These are phyloP conservation scores for Aspergillus haitiensis DNA, from an alignment of 495 filamentous ascomycete genomes.

Conservation along the genomic window DNA sequence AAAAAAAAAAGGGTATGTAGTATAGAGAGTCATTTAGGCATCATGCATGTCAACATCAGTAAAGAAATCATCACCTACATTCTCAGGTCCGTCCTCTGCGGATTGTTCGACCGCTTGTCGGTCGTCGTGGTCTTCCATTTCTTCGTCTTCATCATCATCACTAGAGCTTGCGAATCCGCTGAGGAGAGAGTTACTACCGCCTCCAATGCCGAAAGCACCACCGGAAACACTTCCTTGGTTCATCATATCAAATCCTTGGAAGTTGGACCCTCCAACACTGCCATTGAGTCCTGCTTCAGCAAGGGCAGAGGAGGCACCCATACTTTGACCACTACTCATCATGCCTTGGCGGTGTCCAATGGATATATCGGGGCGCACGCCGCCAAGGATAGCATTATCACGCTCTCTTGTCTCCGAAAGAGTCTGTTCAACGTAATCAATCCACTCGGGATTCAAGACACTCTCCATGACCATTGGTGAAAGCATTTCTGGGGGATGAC, in stretches of 20 bases:
- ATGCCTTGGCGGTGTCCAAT: slow-evolving; percentile 66
- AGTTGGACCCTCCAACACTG: slow-evolving; percentile 51
- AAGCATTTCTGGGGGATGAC: slow-evolving; percentile 84
- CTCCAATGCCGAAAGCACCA: slow-evolving; percentile 60
- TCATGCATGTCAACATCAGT: slow-evolving; percentile 58
- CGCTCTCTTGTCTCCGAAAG: slow-evolving; percentile 92
- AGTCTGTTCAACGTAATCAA: slow-evolving; percentile 92
- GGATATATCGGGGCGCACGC: slow-evolving; percentile 86
- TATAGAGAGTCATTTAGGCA: slow-evolving; percentile 27
- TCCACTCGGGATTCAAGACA: slow-evolving; percentile 85
- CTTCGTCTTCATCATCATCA: slow-evolving; percentile 97
- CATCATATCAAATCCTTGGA: slow-evolving; percentile 76
- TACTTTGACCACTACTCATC: slow-evolving; percentile 60
- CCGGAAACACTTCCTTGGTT: slow-evolving; percentile 63
- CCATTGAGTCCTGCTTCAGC: slow-evolving; percentile 72
- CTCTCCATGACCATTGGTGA: slow-evolving; percentile 82
- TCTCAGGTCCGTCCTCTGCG: slow-evolving; percentile 54
- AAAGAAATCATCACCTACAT: slow-evolving; percentile 65
- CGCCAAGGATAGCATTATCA: slow-evolving; percentile 97
- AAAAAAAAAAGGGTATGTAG: slow-evolving; percentile 14
- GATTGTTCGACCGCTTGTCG: slow-evolving; percentile 33
- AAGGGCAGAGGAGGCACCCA: slow-evolving; percentile 65
- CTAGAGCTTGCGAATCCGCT: slow-evolving; percentile 96
- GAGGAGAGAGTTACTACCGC: slow-evolving; percentile 67
- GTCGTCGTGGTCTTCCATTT: slow-evolving; percentile 86